These are phyloP conservation scores for Wickerhamomyces rabaulensis DNA, from an alignment of 805 yeast species.

Conservation along the genomic window DNA sequence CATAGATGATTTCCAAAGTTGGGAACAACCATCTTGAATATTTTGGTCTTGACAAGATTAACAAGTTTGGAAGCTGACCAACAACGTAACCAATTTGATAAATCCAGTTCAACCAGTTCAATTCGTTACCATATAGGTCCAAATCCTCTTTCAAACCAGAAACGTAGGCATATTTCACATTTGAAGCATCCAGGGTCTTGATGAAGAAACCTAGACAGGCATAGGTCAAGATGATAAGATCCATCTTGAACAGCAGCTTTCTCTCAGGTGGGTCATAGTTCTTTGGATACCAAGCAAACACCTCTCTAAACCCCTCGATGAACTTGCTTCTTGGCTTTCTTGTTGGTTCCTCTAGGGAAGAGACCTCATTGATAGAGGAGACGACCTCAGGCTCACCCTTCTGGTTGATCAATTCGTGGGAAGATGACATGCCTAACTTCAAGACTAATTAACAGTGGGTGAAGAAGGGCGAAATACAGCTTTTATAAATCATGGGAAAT, in stretches of 20 bases:
- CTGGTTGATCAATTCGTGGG: no score
- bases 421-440: no score
- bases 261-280: conserved; percentile 3
- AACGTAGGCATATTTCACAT: conserved; percentile 56
- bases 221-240: conserved; percentile 8
- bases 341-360: no score
- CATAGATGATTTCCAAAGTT: conserved; percentile 41
- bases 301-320: conserved; percentile 2
- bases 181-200: conserved; percentile 52
- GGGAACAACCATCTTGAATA: conserved; percentile 27
- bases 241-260: conserved; percentile 5
- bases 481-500: no score
- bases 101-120: conserved; percentile 24
- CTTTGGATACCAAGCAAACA: conserved; percentile 7
- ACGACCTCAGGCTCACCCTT: no score
- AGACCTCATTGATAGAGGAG: no score
- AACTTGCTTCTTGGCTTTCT: no score
- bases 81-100: conserved; percentile 7
- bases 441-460: no score
- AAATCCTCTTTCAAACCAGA: conserved; percentile 54
- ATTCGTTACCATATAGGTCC: conserved; percentile 53
- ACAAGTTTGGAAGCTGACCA: conserved; percentile 4
- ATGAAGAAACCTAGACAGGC: conserved; percentile 24
- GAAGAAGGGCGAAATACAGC: no score
- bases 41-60: conserved; percentile 39